Base-by-base conservation (phyloP, 164 flowering plant species). In the Liquidambar formosana region DNA sequence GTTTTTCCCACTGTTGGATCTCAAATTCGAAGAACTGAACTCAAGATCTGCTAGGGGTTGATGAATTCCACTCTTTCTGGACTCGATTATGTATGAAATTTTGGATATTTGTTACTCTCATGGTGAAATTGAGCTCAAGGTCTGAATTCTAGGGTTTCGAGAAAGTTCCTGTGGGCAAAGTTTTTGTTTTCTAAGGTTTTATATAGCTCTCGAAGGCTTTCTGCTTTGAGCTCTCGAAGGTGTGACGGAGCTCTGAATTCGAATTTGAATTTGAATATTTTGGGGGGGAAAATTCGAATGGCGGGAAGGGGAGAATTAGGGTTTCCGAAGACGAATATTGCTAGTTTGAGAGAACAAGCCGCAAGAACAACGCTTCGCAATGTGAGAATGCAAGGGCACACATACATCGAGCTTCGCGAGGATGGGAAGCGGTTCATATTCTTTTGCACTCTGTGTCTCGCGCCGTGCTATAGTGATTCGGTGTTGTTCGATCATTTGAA, bases 371-470 rank as follows among this genome's bases (percentile, higher is more conserved):
- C 89, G 4, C 84, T 93, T 25, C 76, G 78, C 11, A 82, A 68
- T 63, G 85, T 91, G n/a, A 83, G 84, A 57, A 56, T 48, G 16
- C 82, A 91, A 59, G 99, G 99, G 57, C 97, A 95, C 63, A 70
- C 80, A 0, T 93, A 86, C 66, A 84, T 95, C 0, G 97, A 95
- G 61, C 78, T 95, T 10, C 88, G 99, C 45, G 86, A 88, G 77
- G 87, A 84, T 58, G 89, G 92, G 70, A 95, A 91, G 72, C 77
- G 84, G 74, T 73, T 76, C 59, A 71, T 93, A 33, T 95, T 88
- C 79, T 91, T 89, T 79, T 95, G 99, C 72, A 84, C 88, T 9
- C 58, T 93, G 74, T 95, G 99, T 73, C 85, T 81, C 15, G 71
- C 94, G 0, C 92, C 89, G 0, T 95, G 99, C 71, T 88, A 91